Base-by-base conservation (phyloP, 352 stramenopile genomes). In the Globisporangium megalacanthum region DNA sequence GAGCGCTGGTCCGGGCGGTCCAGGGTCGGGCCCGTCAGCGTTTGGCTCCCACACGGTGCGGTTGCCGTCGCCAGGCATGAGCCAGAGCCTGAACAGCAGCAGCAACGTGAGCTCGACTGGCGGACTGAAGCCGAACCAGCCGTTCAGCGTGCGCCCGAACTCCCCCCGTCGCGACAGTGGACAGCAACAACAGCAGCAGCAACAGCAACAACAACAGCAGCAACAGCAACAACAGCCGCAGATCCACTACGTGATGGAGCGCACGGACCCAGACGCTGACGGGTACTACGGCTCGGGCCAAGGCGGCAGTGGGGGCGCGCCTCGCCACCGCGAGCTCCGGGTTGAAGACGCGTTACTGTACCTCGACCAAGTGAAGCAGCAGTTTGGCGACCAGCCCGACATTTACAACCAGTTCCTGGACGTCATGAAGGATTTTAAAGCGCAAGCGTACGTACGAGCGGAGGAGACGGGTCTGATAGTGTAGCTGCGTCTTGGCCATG, bases 351-450 rank as follows among this genome's bases (percentile, higher is more conserved):
- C 97, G n/a, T 77, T 99, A 39, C 76, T 98, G 36, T 99, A 99
- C 69, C 74, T 99, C 13, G 97, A 99, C 68, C 96, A 99, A 79
- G 97, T 99, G 50, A 99, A 99, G 75, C 96, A 98, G 68, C 95
- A 99, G 78, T 99, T 99, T 78, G 92, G 93, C 42, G 95, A 99
- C 73, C 94, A 98, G 63, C 96, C 96, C 0, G 94, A 99, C 62
- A 99, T 99, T 44, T 99, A 99, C 90, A 99, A 99, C 79, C 96
- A 99, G 71, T 99, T 99, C 65, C 72, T 99, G 48, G 97, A 99
- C 68, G 98, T 99, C 58, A 99, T 99, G 97, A 99, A 99, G 83
- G 98, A 98, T 45, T 99, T 99, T 72, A 99, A 99, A 68, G 97
- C 96, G 4, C 95, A 99, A 69, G 89, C 87, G 45, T 81, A 68